Base-by-base conservation (phyloP, 202 grass and related monocot species). In the Panicum virgatum region DNA sequence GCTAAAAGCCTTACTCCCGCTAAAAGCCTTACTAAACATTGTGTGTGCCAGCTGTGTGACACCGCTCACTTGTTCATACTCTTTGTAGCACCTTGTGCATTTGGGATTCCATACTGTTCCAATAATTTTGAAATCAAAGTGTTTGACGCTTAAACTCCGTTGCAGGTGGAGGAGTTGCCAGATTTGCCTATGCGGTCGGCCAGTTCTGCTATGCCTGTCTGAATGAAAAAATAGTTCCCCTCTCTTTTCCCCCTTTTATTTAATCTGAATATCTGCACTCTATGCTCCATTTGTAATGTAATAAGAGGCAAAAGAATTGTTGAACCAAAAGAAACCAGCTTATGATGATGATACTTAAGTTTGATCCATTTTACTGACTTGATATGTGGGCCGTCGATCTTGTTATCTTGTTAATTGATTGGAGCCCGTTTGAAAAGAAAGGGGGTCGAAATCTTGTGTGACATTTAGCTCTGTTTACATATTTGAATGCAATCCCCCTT, bases 231-330 rank as follows among this genome's bases (percentile, higher is more conserved):
- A 13, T 65, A 57, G n/a, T 5, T 16, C 23, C 8, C 0, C 3
- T 13, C n/a, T 20, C 14, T 72, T 48, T 27, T 16, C 2, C 22
- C 36, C 48, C 7, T 25, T 82, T 63, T 34, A 34, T 40, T 73
- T 65, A 1, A 32, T 73, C 26, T 12, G 39, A 66, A 57, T 57
- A 12, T 8, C 59, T 19, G 47, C 48, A 42, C 59, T 70, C 62
- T 52, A 5, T 32, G 48, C 46, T 50, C 58, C 27, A n/a, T 73
- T 72, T 79, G 59, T 79, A 75, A 79, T 79, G 7, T 78, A 83
- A 88, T 73, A 78, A 88, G 86, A 72, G 80, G 68, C 38, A 25
- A 38, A 58, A 73, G 58, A 83, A 88, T 81, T 57, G 25, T 44
- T 85, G 29, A 39, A 57, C 76, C 32, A 14, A 36, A 59, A 62